Evolutionary conservation across 805 yeast genomes (phyloP), one percentile per base, ranked within the genome.

Genomic region (Lachancea cidri): DNA sequence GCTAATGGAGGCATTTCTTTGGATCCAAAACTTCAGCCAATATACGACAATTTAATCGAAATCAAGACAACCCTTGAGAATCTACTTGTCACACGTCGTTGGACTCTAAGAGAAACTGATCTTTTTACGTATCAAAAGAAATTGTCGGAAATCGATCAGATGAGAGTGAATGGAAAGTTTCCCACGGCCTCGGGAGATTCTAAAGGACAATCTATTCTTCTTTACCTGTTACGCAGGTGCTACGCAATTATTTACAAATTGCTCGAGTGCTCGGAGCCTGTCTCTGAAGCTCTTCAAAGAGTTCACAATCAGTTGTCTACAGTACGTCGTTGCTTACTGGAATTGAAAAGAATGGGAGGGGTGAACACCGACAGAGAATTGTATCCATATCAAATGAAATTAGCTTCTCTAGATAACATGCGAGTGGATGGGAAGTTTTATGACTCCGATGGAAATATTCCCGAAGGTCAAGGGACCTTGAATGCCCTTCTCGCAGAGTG

Each of bases 101-200:
- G 99, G 99, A 91, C 98, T 2, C 70, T 93, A 67, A 78, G 99
- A 57, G 96, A 89, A 56, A 93, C 98, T 0, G 99, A 93, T 65
- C 71, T 93, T 46, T 93, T 84, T 66, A 73, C 74, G 36, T 89
- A 85, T 60, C 95, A 88, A 64, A 79, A 81, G 55, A 72, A 73
- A 47, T 70, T 93, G 47, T 81, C 78, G 54, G 74, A 71, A 43
- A 80, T 93, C 46, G 96, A 91, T 58, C 83, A 79, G 39, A 58
- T 74, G 47, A 72, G 96, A 53, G 72, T 81, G 5, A 69, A 74
- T 39, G 86, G 86, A 4, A 71, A 71, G 48, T 82, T 83, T 48
- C 63, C 60, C 22, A 64, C 70, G 14, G 52, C 53, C 22, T 42
- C 54, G 5, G 49, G 54, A 6, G 66, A 65, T 27, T 63, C 72